Base-by-base conservation (phyloP, 1,284 basidiomycete genomes). In the Kalmanozyma brasiliensis region DNA sequence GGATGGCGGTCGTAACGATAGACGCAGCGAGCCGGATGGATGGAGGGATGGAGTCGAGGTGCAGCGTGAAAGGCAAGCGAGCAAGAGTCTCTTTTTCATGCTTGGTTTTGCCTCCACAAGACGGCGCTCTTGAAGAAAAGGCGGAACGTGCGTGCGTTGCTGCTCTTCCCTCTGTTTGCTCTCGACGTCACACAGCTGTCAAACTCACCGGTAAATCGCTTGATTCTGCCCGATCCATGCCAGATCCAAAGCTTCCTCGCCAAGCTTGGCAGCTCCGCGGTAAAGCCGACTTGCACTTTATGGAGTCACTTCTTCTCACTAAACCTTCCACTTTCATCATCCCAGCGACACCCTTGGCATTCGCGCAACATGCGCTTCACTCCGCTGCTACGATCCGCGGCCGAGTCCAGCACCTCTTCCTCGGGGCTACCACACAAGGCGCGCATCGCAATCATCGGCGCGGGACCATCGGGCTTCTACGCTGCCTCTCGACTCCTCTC, bases 401-500 rank as follows among this genome's bases (percentile, higher is more conserved):
- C 38, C 32, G 19, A 44, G 1, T 41, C 60, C 10, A 8, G 33
- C 13, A 22, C 52, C 11, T 7, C 52, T 4, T 43, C 51, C 11
- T 20, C 11, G 22, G 17, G 41, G 3, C 62, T 52, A 2, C 37
- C 55, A 9, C 51, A 42, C 24, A 42, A 33, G 37, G 52, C 53
- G 1, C 51, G 66, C 2, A 84, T 95, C 23, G 93, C 91, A 16
- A 87, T 95, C 72, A 84, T 94, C 29, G 94, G 94, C 24, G 90
- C 89, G 14, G 95, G 95, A 0, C 95, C 96, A 0, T 94, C 94
- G 8, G 93, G 91, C 0, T 97, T 98, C 85, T 98, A 97, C 83
- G 89, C 92, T 3, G 93, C 94, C 2, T 72, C 78, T 4, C 57
- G 79, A 3, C 44, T 81, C 1, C 73, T 82, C 32, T 63, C 68